Evolutionary conservation across 1,284 basidiomycete species (phyloP), one percentile per base, ranked within the genome.

Genomic region (Ganoderma lingzhi): DNA sequence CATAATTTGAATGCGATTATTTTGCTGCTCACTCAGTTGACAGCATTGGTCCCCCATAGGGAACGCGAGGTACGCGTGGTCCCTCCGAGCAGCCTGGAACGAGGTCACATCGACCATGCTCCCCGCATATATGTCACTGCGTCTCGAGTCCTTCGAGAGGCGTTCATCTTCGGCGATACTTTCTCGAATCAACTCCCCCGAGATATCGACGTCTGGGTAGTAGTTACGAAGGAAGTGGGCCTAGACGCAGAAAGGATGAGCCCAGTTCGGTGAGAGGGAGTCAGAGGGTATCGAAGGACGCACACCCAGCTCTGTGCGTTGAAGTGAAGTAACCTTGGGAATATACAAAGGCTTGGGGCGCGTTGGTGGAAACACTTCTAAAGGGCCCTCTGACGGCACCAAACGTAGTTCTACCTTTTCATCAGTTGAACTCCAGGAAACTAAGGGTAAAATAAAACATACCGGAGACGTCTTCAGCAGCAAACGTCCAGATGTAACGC

Each of bases 151-250:
- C n/a, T 76, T 78, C 39, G 75, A 70, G 56, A 81, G 66, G 45
- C 75, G 79, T 14, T 82, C 80, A 60, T 90, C 88, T 61, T 82
- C 80, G 32, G 81, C 78, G 17, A 93, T 79, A 69, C 88, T 83
- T 28, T 87, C 84, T 62, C 86, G 80, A 59, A 94, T 84, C 35
- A 94, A 79, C 37, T 92, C 88, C 39, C 85, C 79, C 8, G 91
- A 81, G 41, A 94, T 82, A 69, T 93, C 90, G n/a, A 90, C 83
- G 70, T 94, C 92, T 2, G 93, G 91, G 69, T 90, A 84, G 78
- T 86, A 85, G 17, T 87, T 88, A 61, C 90, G 86, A 60, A 94
- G 80, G 73, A 92, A 93, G 67, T 89, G 87, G 10, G 90, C 85
- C 93, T 64, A 64, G 10, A 35, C 93, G 70, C n/a, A 39, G 23